These are phyloP conservation scores for Fusarium bulbicola DNA, from an alignment of 2,329 filamentous ascomycete genomes.

Conservation along the genomic window DNA sequence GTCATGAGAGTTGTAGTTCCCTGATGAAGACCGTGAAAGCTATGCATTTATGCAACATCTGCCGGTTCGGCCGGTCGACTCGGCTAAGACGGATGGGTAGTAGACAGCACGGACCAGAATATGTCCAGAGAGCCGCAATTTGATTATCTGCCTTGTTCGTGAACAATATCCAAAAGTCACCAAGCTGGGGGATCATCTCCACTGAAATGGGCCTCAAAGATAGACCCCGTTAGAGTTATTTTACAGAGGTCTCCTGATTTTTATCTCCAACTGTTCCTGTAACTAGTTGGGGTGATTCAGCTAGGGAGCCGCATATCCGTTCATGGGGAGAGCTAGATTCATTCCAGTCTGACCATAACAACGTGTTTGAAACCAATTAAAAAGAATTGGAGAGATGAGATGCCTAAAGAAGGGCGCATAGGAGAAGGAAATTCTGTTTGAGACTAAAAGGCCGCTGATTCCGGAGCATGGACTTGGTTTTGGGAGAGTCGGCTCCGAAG, in stretches of 20 bases:
- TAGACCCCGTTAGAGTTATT: background rate
- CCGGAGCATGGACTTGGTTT: conserved; percentile 2
- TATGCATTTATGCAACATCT: background rate
- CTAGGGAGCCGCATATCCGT: conserved; percentile 7
- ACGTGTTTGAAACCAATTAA: background rate
- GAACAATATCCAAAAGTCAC: conserved; percentile 26
- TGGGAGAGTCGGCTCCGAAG: conserved; percentile 6
- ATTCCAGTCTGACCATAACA: conserved; percentile 7
- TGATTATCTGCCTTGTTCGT: conserved; percentile 16
- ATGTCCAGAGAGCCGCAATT: conserved; percentile 17
- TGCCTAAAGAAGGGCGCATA: conserved; percentile 1
- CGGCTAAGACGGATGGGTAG: conserved; percentile 38
- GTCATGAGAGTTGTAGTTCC: background rate
- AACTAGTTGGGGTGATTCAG: conserved; percentile 1
- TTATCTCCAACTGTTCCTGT: background rate
- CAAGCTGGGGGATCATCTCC: background rate
- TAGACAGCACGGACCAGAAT: conserved; percentile 26
- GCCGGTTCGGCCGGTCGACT: conserved; percentile 23
- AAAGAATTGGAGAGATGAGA: background rate
- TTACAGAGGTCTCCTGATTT: background rate
- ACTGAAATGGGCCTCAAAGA: background rate
- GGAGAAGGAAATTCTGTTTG: background rate
- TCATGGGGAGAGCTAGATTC: background rate
- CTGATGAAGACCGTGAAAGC: background rate
- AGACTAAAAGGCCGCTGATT: conserved; percentile 6